Base-by-base conservation (phyloP, 2,329 filamentous ascomycete genomes). In the Grosmannia clavigera region DNA sequence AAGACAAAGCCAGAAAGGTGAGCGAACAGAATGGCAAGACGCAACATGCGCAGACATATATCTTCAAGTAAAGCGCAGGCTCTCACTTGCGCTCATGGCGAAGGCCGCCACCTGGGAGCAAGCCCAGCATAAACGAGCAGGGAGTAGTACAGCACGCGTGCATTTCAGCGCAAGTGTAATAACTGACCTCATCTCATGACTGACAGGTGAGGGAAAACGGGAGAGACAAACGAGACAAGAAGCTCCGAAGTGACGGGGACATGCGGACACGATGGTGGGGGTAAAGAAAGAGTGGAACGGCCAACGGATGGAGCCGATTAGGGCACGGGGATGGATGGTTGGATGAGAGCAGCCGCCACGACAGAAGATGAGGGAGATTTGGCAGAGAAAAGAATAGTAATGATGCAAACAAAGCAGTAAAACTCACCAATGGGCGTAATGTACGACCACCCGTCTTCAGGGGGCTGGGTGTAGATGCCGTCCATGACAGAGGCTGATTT, bases 371-470 rank as follows among this genome's bases (percentile, higher is more conserved):
- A 27, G 46, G 43, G 46, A 25, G 25, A 53, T 4, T 22, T 9
- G 22, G 31, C 1, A 43, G 11, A 43, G 50, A 2, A 10, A 19
- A 35, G 12, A 22, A 56, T 12, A n/a, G 10, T 40, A 16, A 25
- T 16, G 19, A 43, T 9, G 48, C 19, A 52, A 31, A n/a, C 35
- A 9, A 29, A n/a, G 25, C 29, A 43, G 12, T 31, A 38, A 27
- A 5, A 71, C 80, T 78, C 72, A 82, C 80, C 80, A 72, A 82
- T 79, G 70, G 80, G 80, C 67, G 73, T 74, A 65, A 82, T 74
- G 71, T 76, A 79, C 63, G 74, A 76, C 63, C 73, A 72, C 66
- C 71, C 72, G 72, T 74, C 73, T 70, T 69, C 75, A 73, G 73
- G 75, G 73, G 72, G 74, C 69, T 74, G 75, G 74, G 75, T 73